Conservation (phyloP, 257 asterid genomes). For the Ocimum tenuiflorum region DNA sequence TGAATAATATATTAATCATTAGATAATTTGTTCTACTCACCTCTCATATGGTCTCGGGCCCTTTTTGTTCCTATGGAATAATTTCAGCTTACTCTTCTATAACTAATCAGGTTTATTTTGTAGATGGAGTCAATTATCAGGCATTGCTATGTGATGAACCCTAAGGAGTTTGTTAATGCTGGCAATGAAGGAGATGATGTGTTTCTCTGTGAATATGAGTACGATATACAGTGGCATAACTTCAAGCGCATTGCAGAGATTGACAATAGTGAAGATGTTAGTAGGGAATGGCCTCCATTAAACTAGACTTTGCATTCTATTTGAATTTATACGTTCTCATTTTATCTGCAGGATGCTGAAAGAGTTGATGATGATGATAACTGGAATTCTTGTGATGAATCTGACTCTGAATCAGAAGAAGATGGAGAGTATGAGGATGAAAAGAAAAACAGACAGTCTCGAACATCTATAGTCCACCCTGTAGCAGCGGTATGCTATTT, state of each 20-base stretch:
- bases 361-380: constrained; percentile 45
- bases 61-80: too few relatives aligned
- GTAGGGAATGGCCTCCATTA: constrained; percentile 5
- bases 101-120: constrained; percentile 15
- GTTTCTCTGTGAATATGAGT: constrained; percentile 88
- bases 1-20: too few relatives aligned
- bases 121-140: constrained; percentile 80
- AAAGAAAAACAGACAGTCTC: constrained; percentile 26
- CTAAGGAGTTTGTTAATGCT: constrained; percentile 58
- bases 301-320: constrained; percentile 11
- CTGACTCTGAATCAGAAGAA: constrained; percentile 49
- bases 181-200: constrained; percentile 80
- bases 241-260: constrained; percentile 81
- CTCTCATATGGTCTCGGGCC: too few relatives aligned
- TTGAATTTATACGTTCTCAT: constrained; percentile 16
- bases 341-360: constrained; percentile 52
- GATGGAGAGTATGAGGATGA: constrained; percentile 50
- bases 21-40: too few relatives aligned
- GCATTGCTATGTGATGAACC: constrained; percentile 74
- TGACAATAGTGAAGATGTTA: constrained; percentile 49
- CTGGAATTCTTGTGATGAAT: constrained; percentile 52
- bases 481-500: constrained; percentile 67
- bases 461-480: constrained; percentile 41
- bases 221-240: constrained; percentile 68
- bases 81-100: background rate